phyloP scores from a whole-genome alignment of 78 protist genomes.

The Dictyostelium capitatum region DNA sequence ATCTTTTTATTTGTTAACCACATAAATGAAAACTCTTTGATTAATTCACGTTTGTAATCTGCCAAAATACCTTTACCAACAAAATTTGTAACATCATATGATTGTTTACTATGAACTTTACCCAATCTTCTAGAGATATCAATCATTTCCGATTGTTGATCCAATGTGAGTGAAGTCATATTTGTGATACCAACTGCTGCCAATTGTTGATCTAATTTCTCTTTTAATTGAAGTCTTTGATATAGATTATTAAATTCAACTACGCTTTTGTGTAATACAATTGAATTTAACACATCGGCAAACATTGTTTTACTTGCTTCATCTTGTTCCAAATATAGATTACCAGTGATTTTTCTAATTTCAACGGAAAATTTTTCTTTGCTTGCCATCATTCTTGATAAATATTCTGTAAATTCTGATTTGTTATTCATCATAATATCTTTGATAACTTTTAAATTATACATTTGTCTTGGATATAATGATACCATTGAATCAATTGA shows the following conservation, averaged over 20 bases:
- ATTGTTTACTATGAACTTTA: conserved; percentile 1
- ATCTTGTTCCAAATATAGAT: no score
- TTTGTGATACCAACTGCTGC: not conserved
- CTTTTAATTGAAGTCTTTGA: conserved; percentile 6
- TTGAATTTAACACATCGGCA: no score
- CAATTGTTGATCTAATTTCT: not conserved
- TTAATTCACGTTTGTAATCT: not conserved
- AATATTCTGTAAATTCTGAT: not conserved
- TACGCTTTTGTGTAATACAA: not conserved
- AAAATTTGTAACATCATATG: not conserved
- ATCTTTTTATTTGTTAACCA: not conserved
- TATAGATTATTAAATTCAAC: not conserved
- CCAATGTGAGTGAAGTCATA: no score
- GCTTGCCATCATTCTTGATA: no score
- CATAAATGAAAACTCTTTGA: not conserved
- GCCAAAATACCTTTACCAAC: not conserved
- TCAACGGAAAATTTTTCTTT: no score
- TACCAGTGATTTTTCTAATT: no score
- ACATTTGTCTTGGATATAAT: not conserved
- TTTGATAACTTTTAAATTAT: not conserved
- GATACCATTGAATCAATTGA: not conserved
- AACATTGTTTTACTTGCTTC: no score
- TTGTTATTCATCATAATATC: not conserved
- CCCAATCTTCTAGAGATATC: not conserved
- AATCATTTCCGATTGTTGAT: not conserved